Evolutionary conservation across 805 yeast species (phyloP), one percentile per base, ranked within the genome.

Genomic region (Candida ascalaphidarum): DNA sequence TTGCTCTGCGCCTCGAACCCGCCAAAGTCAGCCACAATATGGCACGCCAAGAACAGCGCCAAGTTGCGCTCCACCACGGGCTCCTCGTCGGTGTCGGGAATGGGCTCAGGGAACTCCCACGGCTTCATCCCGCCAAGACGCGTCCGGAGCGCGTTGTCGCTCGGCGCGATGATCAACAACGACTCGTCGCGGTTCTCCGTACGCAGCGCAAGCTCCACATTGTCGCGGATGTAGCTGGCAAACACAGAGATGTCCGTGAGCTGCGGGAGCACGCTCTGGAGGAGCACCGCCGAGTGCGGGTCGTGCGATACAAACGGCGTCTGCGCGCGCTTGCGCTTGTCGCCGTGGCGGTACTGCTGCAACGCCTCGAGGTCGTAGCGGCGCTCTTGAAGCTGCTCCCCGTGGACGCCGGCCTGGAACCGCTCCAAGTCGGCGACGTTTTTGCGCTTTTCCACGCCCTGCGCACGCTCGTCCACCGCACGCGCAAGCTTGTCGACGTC

Each of bases 91-190:
- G 65, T 66, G 15, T 50, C 44, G 14, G 60, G 61, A 11, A 73
- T 58, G 4, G 59, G 42, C 6, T 45, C 48, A 1, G 94, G 94
- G 50, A 79, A 84, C 46, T 79, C 78, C 95, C 94, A 85, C 13
- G 95, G 95, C 48, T 83, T 84, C 26, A 77, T 45, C 2, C 61
- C 53, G 18, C 55, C 55, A 33, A 84, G 60, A 33, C 54, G 48
- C 11, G 30, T 27, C 12, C 37, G 31, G 14, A 62, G 43, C 3
- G 84, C 88, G 9, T 50, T 52, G 44, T 84, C 74, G 2, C 74
- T 60, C 6, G 95, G 95, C 3, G 94, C 83, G 43, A 84, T 68
- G 5, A 84, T 67, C 14, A 82, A 53, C 37, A 69, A 31, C 56
- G 61, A 41, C 17, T 58, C 53, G n/a, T 47, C 40, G 11, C 54